phyloP scores from a whole-genome alignment of 2,329 filamentous ascomycete genomes.

The Beauveria scarabaeidicola region DNA sequence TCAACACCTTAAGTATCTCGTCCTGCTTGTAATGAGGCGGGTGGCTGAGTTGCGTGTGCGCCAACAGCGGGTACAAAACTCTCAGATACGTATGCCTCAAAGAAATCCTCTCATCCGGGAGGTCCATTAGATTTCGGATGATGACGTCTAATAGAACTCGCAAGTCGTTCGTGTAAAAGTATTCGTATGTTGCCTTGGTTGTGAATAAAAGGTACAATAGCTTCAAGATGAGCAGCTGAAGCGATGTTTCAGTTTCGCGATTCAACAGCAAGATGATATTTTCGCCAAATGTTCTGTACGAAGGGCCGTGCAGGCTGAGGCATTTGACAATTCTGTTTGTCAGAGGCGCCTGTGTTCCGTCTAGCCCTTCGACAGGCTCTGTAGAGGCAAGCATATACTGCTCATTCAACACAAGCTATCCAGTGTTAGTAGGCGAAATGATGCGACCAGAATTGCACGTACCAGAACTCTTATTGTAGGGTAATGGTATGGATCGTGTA shows the following conservation, averaged over 20 bases:
- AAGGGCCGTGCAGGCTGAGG: conserved; percentile 68
- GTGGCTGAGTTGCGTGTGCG: conserved; percentile 80
- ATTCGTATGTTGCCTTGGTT: conserved; percentile 84
- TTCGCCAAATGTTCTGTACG: conserved; percentile 91
- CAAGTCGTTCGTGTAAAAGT: conserved; percentile 97
- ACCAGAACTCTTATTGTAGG: conserved; percentile 88
- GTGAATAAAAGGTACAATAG: conserved; percentile 93
- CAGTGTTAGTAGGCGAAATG: conserved; percentile 14
- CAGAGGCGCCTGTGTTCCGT: conserved; percentile 39
- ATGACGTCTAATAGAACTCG: conserved; percentile 92
- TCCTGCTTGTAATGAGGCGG: conserved; percentile 87
- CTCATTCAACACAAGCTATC: conserved; percentile 86
- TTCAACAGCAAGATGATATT: conserved; percentile 95
- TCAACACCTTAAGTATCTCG: conserved; percentile 70
- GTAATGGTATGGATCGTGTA: conserved; percentile 90
- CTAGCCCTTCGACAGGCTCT: conserved; percentile 21
- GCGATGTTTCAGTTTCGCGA: conserved; percentile 85
- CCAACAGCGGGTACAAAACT: conserved; percentile 81
- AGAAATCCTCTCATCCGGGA: conserved; percentile 70
- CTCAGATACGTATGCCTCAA: conserved; percentile 91
- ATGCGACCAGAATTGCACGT: conserved; percentile 23
- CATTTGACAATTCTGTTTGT: conserved; percentile 94
- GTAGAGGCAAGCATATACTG: conserved; percentile 86
- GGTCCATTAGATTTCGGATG: conserved; percentile 89
- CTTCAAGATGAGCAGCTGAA: conserved; percentile 94